Conservation (phyloP, 1,284 basidiomycete genomes). For the Malassezia dermatis region DNA sequence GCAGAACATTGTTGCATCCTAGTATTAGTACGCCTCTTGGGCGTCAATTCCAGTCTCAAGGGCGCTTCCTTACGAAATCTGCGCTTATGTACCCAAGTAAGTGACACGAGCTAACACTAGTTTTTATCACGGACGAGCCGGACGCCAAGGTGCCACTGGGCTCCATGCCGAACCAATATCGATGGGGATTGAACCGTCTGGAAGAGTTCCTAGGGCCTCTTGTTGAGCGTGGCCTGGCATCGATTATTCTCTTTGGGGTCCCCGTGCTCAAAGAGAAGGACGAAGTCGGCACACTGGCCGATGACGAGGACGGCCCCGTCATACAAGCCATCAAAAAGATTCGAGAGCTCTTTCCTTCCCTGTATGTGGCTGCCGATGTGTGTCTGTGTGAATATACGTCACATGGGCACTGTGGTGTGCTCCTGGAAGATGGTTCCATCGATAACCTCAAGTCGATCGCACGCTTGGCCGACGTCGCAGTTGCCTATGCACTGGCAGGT, state of each 20-base stretch:
- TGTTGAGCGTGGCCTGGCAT: conserved; percentile 75
- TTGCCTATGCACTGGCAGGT: conserved; percentile 83
- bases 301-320: conserved; percentile 80
- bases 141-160: conserved; percentile 27
- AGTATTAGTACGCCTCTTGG: conserved; percentile 20
- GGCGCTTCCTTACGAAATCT: conserved; percentile 28
- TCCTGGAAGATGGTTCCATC: conserved; percentile 64
- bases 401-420: conserved; percentile 89
- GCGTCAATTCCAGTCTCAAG: conserved; percentile 35
- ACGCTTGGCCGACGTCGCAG: conserved; percentile 81
- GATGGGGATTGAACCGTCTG: conserved; percentile 88
- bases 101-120: conserved; percentile 8
- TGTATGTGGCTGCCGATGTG: conserved; percentile 74
- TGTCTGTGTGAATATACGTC: conserved; percentile 99
- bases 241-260: conserved; percentile 93
- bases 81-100: conserved; percentile 46
- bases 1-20: conserved; percentile 12
- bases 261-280: conserved; percentile 65
- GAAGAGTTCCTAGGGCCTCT: conserved; percentile 75
- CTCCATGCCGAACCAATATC: conserved; percentile 41
- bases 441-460: conserved; percentile 53
- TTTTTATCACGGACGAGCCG: conserved; percentile 43
- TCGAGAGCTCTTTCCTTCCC: conserved; percentile 61
- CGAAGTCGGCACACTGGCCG: conserved; percentile 69
- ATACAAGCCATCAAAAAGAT: conserved; percentile 77